A percentile compares a stretch with the other conserved stretches of the same genome.
phyloP scores from a whole-genome alignment of 139 green algal species.

The Nannochloris sp. region DNA sequence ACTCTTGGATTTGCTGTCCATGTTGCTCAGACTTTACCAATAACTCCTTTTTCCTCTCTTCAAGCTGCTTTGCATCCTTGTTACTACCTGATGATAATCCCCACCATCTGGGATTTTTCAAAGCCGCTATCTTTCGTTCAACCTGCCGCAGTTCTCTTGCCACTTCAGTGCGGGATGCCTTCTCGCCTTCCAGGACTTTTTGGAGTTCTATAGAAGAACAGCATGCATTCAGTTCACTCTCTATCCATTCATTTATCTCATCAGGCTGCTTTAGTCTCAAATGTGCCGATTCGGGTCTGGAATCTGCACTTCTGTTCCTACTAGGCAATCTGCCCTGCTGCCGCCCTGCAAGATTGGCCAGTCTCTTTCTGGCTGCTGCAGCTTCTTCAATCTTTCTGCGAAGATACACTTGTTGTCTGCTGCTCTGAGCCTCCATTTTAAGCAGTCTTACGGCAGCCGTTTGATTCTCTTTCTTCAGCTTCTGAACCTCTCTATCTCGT shows the following conservation, averaged over 20 bases:
- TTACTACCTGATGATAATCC: background rate
- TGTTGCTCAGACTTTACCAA: constrained; percentile 32
- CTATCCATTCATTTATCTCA: constrained; percentile 52
- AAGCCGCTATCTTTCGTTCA: constrained; percentile 45
- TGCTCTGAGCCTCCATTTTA: constrained; percentile 51
- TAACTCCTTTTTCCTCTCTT: constrained; percentile 20
- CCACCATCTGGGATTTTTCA: constrained; percentile 29
- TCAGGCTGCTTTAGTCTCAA: no score
- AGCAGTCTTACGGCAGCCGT: constrained; percentile 45
- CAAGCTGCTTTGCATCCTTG: background rate
- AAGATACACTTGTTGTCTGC: constrained; percentile 78
- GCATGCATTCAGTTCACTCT: constrained; percentile 65
- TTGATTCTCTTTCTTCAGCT: constrained; percentile 44
- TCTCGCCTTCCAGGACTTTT: constrained; percentile 69
- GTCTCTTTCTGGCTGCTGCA: constrained; percentile 58
- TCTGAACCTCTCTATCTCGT: constrained; percentile 56
- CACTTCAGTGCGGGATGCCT: constrained; percentile 46
- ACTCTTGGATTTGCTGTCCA: constrained; percentile 43
- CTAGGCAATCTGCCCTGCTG: background rate
- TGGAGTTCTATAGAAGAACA: constrained; percentile 33
- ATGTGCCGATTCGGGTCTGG: no score
- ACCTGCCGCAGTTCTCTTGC: constrained; percentile 44
- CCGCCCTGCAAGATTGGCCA: constrained; percentile 36
- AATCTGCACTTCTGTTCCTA: background rate
- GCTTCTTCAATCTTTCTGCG: constrained; percentile 87